phyloP scores from a whole-genome alignment of 1,284 basidiomycete species.

The Microbotryum violaceum region DNA sequence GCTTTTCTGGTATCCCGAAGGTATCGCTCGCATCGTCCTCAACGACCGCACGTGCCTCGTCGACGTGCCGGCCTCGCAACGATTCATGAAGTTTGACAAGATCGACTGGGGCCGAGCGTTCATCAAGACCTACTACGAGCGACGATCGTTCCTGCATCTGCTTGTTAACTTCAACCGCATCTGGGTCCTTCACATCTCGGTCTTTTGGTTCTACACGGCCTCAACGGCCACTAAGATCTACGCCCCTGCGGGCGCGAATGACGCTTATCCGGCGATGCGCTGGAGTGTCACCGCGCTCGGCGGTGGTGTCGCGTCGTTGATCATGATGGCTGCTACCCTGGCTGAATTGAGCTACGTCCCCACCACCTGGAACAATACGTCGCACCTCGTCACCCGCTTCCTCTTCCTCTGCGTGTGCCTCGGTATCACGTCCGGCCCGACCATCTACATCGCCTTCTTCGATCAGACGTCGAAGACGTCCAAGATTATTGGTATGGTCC shows the following conservation, averaged over 20 bases:
- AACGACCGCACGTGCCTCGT: conserved; percentile 81
- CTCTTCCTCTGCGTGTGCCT: conserved; percentile 77
- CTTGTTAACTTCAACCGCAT: conserved; percentile 97
- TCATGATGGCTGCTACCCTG: conserved; percentile 87
- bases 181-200: conserved; percentile 86
- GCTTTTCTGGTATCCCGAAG: conserved; percentile 99
- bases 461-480: conserved; percentile 58
- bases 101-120: conserved; percentile 90
- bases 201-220: conserved; percentile 85
- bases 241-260: conserved; percentile 42
- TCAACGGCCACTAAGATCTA: conserved; percentile 89
- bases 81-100: conserved; percentile 90
- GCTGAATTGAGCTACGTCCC: conserved; percentile 93
- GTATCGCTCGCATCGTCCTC: conserved; percentile 83
- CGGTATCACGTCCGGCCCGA: conserved; percentile 75
- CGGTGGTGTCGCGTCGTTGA: conserved; percentile 77
- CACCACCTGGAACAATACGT: conserved; percentile 93
- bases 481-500: conserved; percentile 80
- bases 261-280: conserved; percentile 60
- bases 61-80: conserved; percentile 75
- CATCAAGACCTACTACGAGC: conserved; percentile 96
- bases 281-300: conserved; percentile 86
- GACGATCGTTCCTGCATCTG: conserved; percentile 85
- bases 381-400: conserved; percentile 78
- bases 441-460: conserved; percentile 77